A percentile compares a stretch with the other conserved stretches of the same genome.
These are phyloP conservation scores for Myriosclerotinia duriaeana DNA, from an alignment of 2,329 filamentous ascomycete species.

Conservation along the genomic window DNA sequence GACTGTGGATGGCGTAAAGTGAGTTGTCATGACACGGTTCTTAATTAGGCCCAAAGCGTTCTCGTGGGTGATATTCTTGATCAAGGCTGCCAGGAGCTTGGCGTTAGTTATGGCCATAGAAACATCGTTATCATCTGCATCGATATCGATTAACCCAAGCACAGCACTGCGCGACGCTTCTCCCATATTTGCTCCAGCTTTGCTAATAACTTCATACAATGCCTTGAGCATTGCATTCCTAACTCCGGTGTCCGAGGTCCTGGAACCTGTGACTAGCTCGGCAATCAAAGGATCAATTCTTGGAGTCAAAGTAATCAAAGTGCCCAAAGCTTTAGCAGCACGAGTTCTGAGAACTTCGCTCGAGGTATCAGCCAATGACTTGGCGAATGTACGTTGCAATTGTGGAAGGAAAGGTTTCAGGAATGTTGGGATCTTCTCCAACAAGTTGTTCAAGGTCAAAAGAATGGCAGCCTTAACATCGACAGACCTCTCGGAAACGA, in stretches of 20 bases:
- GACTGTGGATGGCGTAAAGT: conserved; percentile 75
- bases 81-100: conserved; percentile 81
- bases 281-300: conserved; percentile 90
- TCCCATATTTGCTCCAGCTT: conserved; percentile 92
- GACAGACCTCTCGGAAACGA: conserved; percentile 92
- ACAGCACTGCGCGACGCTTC: conserved; percentile 86
- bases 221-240: conserved; percentile 96
- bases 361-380: conserved; percentile 87
- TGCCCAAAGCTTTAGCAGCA: conserved; percentile 91
- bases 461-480: conserved; percentile 96
- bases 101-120: conserved; percentile 87
- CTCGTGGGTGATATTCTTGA: conserved; percentile 79
- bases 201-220: conserved; percentile 92
- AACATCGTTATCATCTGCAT: conserved; percentile 71
- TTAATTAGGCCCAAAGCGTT: conserved; percentile 60
- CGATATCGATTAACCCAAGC: conserved; percentile 81
- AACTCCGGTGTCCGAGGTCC: conserved; percentile 83
- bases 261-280: conserved; percentile 93
- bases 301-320: conserved; percentile 91
- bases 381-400: conserved; percentile 93
- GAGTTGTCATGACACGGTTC: conserved; percentile 74
- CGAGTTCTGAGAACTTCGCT: conserved; percentile 84
- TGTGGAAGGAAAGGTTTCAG: conserved; percentile 97
- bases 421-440: conserved; percentile 94
- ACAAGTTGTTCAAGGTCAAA: conserved; percentile 86